Evolutionary conservation across 2,329 filamentous ascomycete species (phyloP), one percentile per base, ranked within the genome.

Genomic region (Ceratocystis albifundus): DNA sequence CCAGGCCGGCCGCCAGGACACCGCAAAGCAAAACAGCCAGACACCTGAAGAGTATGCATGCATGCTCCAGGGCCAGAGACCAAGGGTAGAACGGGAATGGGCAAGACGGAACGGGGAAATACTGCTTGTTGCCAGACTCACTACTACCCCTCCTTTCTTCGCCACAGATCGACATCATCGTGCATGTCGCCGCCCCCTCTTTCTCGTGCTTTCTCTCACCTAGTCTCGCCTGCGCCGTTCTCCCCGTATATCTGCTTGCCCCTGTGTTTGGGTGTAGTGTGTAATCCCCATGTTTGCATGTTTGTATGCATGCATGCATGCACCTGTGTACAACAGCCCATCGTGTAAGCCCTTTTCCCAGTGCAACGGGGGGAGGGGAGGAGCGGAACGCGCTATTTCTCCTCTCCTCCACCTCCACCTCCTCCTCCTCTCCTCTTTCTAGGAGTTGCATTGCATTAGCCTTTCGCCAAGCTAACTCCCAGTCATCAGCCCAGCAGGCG

Each of bases 111-210:
- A 36, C 10, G n/a, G 17, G 8, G 46, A n/a, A 8, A 50, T n/a
- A 50, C 17, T n/a, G 6, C 17, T n/a, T 8, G 17, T 20, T 50
- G 22, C 46, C 17, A 50, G 17, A 7, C n/a, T 22, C 17, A 6
- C n/a, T 30, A 6, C n/a, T 30, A 57, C 53, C 53, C 53, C 53
- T 57, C 53, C 22, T 57, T 57, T 30, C 25, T 28, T 30, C 53
- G 22, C 53, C 22, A 32, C 53, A 41, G 53, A 57, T 57, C 53
- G 53, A 57, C 53, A 57, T 57, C 53, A 57, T 57, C 20, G 53
- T 17, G 28, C 53, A 57, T 57, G 30, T 57, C 50, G 10, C 20
- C 20, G 5, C 50, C 20, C 20, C 12, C 20, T 22, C 10, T 10
- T 12, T 15, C 36, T 41, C 3, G 10, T 41, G 8, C 36, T 41